phyloP scores from a whole-genome alignment of 164 flowering plant genomes.

The Tetrastigma voinierianum region DNA sequence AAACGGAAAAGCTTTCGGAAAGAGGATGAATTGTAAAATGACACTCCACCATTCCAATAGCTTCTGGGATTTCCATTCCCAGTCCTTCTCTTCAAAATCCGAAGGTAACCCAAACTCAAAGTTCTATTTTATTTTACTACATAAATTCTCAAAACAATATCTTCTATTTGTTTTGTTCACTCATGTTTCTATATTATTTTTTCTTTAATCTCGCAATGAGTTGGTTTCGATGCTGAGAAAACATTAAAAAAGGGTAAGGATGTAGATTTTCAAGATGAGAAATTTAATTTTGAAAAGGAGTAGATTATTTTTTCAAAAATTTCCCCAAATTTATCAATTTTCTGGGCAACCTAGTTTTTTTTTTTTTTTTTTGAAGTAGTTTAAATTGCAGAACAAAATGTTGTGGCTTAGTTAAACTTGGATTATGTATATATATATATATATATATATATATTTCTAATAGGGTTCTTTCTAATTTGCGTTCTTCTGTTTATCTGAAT shows the following conservation, averaged over 20 bases:
- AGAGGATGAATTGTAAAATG: constrained; percentile 21
- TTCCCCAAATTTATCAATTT: no score
- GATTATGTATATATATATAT: no score
- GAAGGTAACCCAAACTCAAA: constrained; percentile 8
- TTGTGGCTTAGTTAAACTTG: neutral
- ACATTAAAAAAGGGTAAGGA: no score
- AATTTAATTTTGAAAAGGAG: no score
- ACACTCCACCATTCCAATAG: constrained; percentile 17
- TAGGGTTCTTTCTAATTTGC: neutral
- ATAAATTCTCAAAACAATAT: neutral
- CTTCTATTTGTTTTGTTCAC: neutral
- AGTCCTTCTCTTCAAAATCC: constrained; percentile 19
- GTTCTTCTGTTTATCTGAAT: neutral
- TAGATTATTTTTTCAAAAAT: no score
- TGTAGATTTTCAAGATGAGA: no score
- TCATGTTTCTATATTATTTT: neutral
- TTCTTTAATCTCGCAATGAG: neutral
- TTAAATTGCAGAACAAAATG: neutral
- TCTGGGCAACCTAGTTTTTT: neutral
- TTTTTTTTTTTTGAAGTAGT: neutral
- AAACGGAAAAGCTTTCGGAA: no score
- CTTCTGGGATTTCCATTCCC: constrained; percentile 12
- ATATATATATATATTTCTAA: no score
- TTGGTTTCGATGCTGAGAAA: no score
- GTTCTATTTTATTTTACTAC: neutral